Conservation (phyloP, 352 stramenopile genomes). For the Albugo laibachii region DNA sequence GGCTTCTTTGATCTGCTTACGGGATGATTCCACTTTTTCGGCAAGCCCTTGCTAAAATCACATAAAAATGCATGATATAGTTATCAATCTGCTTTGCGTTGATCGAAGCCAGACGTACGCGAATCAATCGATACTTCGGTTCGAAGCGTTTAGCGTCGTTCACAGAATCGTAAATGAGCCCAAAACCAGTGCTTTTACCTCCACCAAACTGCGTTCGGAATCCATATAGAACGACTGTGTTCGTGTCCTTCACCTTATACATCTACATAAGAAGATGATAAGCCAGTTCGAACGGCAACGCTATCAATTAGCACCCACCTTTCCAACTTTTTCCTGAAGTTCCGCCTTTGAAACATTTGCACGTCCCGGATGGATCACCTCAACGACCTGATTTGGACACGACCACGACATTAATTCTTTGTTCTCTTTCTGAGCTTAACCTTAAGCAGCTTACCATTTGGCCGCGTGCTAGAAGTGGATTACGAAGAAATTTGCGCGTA, state of each 20-base stretch:
- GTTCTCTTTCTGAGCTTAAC: not conserved
- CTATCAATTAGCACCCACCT: conserved; percentile 29
- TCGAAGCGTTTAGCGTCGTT: conserved; percentile 98
- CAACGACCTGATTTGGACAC: conserved; percentile 67
- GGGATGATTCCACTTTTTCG: conserved; percentile 92
- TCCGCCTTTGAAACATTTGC: conserved; percentile 95
- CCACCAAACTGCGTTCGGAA: conserved; percentile 96
- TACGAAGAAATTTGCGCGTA: conserved; percentile 98
- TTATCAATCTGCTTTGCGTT: not conserved
- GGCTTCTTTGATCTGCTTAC: conserved; percentile 99
- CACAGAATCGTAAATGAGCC: conserved; percentile 97
- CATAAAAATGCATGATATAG: not conserved
- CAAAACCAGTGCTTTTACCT: conserved; percentile 95
- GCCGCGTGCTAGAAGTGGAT: conserved; percentile 91
- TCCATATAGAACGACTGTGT: conserved; percentile 92
- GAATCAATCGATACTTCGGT: conserved; percentile 94
- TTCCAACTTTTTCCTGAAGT: conserved; percentile 93
- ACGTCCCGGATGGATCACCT: conserved; percentile 95
- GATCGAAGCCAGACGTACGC: conserved; percentile 10
- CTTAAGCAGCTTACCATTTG: conserved; percentile 82
- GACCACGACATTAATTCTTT: not conserved
- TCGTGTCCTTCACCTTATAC: conserved; percentile 93
- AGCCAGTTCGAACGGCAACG: not conserved
- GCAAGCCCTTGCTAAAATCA: conserved; percentile 41
- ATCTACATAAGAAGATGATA: conserved; percentile 24